Evolutionary conservation across 164 flowering plant genomes (phyloP).

Genomic region (Echeveria elegans): DNA sequence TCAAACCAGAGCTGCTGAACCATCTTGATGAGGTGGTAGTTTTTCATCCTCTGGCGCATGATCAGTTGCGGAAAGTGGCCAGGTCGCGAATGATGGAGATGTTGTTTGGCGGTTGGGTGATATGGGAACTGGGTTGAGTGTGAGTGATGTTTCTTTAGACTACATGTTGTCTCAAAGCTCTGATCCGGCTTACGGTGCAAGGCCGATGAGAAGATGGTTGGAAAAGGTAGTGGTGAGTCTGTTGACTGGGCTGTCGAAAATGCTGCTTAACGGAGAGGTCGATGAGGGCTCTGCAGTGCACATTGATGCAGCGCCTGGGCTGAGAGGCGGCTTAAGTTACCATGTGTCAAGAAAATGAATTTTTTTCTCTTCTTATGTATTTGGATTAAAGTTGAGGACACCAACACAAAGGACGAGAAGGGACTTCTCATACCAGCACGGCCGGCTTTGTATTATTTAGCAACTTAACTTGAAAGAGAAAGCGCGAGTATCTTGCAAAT

Average conservation of each 20-base stretch:
- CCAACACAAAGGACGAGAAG: too few relatives aligned
- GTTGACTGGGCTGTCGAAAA: constrained; percentile 66
- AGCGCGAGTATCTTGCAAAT: too few relatives aligned
- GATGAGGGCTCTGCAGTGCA: background rate
- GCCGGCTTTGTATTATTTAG: too few relatives aligned
- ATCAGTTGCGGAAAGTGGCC: constrained; percentile 64
- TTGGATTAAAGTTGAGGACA: too few relatives aligned
- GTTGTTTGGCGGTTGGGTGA: constrained; percentile 73
- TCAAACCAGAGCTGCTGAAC: constrained; percentile 37
- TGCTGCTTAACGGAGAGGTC: background rate
- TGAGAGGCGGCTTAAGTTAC: background rate
- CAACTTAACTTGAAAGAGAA: too few relatives aligned
- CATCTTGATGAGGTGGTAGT: constrained; percentile 79
- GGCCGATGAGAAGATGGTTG: constrained; percentile 86
- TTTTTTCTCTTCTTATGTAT: too few relatives aligned
- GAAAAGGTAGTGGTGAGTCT: constrained; percentile 90
- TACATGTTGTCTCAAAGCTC: constrained; percentile 57
- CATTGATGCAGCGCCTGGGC: background rate
- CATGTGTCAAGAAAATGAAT: too few relatives aligned
- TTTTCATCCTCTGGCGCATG: constrained; percentile 74
- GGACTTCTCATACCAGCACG: too few relatives aligned
- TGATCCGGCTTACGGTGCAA: constrained; percentile 89
- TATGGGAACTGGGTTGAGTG: constrained; percentile 70
- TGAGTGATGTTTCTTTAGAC: constrained; percentile 70
- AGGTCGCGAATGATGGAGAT: constrained; percentile 70